Conservation (phyloP, 805 yeast species). For the Hyphopichia homilentoma region DNA sequence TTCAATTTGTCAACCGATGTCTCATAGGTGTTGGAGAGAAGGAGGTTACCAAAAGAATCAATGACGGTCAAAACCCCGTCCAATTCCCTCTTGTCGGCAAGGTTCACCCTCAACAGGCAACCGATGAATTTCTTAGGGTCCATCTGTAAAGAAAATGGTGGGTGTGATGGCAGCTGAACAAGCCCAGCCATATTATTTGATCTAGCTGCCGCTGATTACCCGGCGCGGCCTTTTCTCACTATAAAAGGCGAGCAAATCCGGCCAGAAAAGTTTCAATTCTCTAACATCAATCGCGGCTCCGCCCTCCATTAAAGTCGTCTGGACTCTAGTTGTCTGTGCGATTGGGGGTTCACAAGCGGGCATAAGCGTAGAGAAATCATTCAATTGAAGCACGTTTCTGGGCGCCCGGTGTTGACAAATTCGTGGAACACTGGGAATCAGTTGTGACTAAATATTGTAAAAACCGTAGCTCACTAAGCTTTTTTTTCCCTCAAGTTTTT, state of each 20-base stretch:
- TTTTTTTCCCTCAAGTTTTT: no score
- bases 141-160: constrained; percentile 2
- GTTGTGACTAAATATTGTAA: constrained; percentile 36
- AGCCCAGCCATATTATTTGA: no score
- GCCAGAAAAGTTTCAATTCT: constrained; percentile 7
- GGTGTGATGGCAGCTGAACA: no score
- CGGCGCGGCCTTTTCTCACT: constrained; percentile 5
- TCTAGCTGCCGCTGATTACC: constrained; percentile 7
- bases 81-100: constrained; percentile 28
- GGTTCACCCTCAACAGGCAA: constrained; percentile 19
- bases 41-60: constrained; percentile 42
- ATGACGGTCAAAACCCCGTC: constrained; percentile 37
- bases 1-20: constrained; percentile 24
- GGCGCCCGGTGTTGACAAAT: constrained; percentile 43
- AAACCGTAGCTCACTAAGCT: no score
- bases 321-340: constrained; percentile 9
- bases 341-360: constrained; percentile 27
- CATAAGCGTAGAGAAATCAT: constrained; percentile 36
- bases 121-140: constrained; percentile 29
- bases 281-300: constrained; percentile 39
- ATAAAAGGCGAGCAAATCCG: constrained; percentile 5
- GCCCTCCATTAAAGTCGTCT: constrained; percentile 21
- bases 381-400: constrained; percentile 41
- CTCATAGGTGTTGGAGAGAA: constrained; percentile 33
- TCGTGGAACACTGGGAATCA: constrained; percentile 43